Evolutionary conservation across 148 eudicot species (phyloP).

Genomic region (Rhododendron ovatum): DNA sequence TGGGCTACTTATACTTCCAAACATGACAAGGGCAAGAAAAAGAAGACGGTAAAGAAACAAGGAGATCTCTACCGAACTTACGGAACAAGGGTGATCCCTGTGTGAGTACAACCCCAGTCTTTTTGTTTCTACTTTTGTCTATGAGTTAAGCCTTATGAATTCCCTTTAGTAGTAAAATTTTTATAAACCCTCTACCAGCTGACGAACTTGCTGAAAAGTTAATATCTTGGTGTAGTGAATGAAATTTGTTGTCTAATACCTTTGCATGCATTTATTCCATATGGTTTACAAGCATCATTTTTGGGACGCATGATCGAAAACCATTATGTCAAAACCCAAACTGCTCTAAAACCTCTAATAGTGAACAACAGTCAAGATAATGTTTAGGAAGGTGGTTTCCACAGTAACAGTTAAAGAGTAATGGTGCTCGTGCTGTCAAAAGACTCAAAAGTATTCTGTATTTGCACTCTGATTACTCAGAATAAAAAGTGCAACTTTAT

Average conservation of each 20-base stretch:
- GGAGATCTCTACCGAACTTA: slow-evolving; percentile 80
- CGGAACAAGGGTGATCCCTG: slow-evolving; percentile 96
- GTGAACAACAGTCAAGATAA: not conserved
- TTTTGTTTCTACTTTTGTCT: not conserved
- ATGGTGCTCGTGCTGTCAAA: not conserved
- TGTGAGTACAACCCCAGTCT: slow-evolving; percentile 43
- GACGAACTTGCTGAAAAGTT: not conserved
- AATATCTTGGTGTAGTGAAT: not conserved
- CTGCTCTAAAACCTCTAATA: not conserved
- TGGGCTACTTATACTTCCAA: slow-evolving; percentile 67
- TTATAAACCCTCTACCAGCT: not conserved
- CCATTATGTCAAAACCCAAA: not conserved
- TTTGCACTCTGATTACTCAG: not conserved
- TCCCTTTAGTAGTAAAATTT: not conserved
- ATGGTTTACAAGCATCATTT: not conserved
- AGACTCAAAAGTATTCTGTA: not conserved
- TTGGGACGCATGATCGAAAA: not conserved
- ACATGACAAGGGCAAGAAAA: slow-evolving; percentile 52
- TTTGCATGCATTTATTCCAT: not conserved
- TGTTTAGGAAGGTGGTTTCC: not conserved
- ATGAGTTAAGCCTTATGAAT: not conserved
- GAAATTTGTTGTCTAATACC: not conserved
- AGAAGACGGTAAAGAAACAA: slow-evolving; percentile 44
- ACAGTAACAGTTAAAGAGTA: not conserved
- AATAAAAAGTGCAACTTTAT: not conserved